A percentile compares a stretch with the other conserved stretches of the same genome.
phyloP scores from a whole-genome alignment of 2,329 filamentous ascomycete species.

The Cercospora sp. region DNA sequence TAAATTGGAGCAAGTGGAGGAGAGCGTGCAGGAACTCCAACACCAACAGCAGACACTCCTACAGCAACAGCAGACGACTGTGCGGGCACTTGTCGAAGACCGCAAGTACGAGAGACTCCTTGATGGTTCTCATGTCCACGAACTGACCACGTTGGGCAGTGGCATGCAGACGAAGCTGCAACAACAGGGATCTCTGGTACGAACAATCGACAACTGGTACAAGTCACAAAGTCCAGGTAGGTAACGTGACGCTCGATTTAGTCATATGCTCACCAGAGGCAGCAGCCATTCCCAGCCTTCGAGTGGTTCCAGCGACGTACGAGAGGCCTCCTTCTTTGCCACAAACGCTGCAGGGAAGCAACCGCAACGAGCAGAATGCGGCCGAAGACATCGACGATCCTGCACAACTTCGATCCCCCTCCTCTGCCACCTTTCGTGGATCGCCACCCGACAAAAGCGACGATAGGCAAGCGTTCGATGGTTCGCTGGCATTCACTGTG shows the following conservation, averaged over 20 bases:
- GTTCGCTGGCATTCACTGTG: background rate
- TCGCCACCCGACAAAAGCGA: background rate
- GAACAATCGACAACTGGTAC: background rate
- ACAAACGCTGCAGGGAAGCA: background rate
- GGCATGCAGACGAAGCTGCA: background rate
- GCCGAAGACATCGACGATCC: background rate
- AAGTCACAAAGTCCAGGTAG: background rate
- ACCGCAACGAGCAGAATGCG: background rate
- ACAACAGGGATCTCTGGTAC: background rate
- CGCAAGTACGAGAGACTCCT: background rate
- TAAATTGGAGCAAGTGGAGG: background rate
- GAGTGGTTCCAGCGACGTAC: background rate
- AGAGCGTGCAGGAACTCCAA: background rate
- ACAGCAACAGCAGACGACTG: background rate
- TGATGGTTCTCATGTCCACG: background rate
- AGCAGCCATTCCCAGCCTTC: background rate
- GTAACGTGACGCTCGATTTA: background rate
- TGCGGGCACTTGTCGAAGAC: background rate
- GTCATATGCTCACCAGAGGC: background rate
- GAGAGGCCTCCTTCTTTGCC: background rate
- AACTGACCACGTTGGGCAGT: background rate
- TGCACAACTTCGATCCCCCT: background rate
- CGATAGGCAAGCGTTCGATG: background rate
- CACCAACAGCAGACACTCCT: background rate
- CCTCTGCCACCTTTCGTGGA: slow-evolving; percentile 1